A percentile compares a stretch with the other conserved stretches of the same genome.
Conservation (phyloP, 1,284 basidiomycete species). For the Fistulinella cinereoalba region DNA sequence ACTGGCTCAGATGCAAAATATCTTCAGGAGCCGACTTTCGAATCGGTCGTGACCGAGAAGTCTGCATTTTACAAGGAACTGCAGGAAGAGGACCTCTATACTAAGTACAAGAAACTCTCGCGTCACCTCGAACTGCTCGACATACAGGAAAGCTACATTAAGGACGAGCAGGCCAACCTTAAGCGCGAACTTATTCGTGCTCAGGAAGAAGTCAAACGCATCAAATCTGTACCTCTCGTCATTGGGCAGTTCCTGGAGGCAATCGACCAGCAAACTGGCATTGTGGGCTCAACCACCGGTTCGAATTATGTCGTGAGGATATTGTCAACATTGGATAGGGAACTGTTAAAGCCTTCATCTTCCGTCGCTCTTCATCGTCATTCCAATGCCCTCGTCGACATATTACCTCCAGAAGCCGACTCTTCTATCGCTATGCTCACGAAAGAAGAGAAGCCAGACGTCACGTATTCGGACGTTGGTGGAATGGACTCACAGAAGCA, state of each 20-base stretch:
- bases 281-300: constrained; percentile 97
- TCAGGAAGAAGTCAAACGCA: constrained; percentile 99
- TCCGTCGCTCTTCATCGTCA: constrained; percentile 98
- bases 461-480: constrained; percentile 88
- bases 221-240: constrained; percentile 98
- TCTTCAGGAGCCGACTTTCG: constrained; percentile 83
- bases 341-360: constrained; percentile 94
- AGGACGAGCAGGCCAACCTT: constrained; percentile 97
- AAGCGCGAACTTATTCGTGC: constrained; percentile 97
- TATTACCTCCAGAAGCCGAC: constrained; percentile 97
- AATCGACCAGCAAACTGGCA: constrained; percentile 96
- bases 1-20: not conserved
- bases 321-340: constrained; percentile 94
- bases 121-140: constrained; percentile 93
- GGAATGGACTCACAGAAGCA: constrained; percentile 99
- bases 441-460: constrained; percentile 91
- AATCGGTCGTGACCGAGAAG: constrained; percentile 86
- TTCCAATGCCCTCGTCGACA: constrained; percentile 98
- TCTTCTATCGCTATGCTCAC: constrained; percentile 95
- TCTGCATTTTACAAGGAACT: constrained; percentile 80
- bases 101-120: constrained; percentile 92
- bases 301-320: constrained; percentile 99
- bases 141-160: constrained; percentile 97
- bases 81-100: constrained; percentile 91
- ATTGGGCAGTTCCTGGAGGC: constrained; percentile 99